Evolutionary conservation across 257 asterid genomes (phyloP), one percentile per base, ranked within the genome.

Genomic region (Solanum microdontum): DNA sequence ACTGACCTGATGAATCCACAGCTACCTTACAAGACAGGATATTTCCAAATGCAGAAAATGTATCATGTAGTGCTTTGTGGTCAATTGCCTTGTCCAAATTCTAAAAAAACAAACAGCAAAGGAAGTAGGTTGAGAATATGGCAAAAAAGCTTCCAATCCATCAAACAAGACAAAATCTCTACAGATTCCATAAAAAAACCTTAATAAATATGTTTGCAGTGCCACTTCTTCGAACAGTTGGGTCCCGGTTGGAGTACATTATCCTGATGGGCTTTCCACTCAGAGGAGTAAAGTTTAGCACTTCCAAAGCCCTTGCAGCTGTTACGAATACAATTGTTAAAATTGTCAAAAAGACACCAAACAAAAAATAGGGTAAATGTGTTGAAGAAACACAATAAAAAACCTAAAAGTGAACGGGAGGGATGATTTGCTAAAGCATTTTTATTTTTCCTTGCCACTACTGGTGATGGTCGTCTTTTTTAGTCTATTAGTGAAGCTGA

Each of bases 21-120:
- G 94, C 95, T 58, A 96, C 94, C 90, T 96, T 96, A 96, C 98
- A 96, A 19, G 99, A 96, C 7, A 94, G 92, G 58, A 96, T 94
- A 82, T 51, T 91, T 51, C 99, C 99, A 85, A 96, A 96, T 58
- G 94, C 86, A 48, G 98, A 95, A 92, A 96, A 96, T 34, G 98
- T 96, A 48, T 96, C 98, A 11, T 96, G 95, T 4, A 96, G 93
- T 48, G 95, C 98, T 88, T 96, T 96, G 89, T 96, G 98, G 92
- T 96, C 99, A 69, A 96, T 96, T 24, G 94, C 98, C 91, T 93
- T 94, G 95, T 95, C 99, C 94, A 96, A 85, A 91, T 96, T 95
- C 99, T 96, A 88, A 33, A 13, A 55, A 84, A 82, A 82, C 26
- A 82, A 11, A 83, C n/a, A 9, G 28, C 36, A 26, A 37, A 84